A percentile compares a stretch with the other conserved stretches of the same genome.
These are phyloP conservation scores for Forsythia suspensa DNA, from an alignment of 257 asterid genomes.

Conservation along the genomic window DNA sequence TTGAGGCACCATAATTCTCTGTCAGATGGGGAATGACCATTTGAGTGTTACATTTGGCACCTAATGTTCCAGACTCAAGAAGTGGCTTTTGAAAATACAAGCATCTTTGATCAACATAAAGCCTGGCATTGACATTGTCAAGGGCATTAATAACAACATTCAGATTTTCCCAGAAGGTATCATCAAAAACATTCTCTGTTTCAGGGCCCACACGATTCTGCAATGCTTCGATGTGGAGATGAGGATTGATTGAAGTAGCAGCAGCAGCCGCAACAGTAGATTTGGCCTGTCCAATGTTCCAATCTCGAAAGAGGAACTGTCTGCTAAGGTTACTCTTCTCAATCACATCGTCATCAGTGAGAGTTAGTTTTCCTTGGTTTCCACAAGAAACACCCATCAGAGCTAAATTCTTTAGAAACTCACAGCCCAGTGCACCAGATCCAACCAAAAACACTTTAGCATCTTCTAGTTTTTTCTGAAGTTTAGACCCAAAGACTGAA, in stretches of 20 bases:
- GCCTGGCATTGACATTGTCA: constrained; percentile 92
- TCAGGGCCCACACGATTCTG: constrained; percentile 93
- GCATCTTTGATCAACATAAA: constrained; percentile 93
- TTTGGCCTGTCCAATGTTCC: constrained; percentile 96
- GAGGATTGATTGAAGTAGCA: constrained; percentile 65
- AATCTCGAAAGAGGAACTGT: constrained; percentile 92
- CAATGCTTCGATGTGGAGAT: constrained; percentile 66
- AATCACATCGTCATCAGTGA: constrained; percentile 92
- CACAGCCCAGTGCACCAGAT: constrained; percentile 97
- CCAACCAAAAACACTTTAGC: constrained; percentile 82
- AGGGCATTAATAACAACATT: constrained; percentile 79
- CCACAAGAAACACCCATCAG: constrained; percentile 93
- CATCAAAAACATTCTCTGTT: constrained; percentile 86
- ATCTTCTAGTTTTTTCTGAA: constrained; percentile 84
- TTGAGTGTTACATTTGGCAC: constrained; percentile 92
- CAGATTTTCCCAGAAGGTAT: constrained; percentile 86
- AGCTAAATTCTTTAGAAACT: constrained; percentile 86
- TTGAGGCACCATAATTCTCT: constrained; percentile 91
- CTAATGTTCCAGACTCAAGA: constrained; percentile 93
- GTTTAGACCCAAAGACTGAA: constrained; percentile 80
- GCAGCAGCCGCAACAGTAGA: constrained; percentile 94
- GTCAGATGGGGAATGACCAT: constrained; percentile 91
- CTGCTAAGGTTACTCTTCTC: constrained; percentile 96
- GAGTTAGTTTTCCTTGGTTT: constrained; percentile 63
- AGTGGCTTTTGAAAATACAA: constrained; percentile 90